A percentile compares a stretch with the other conserved stretches of the same genome.
Conservation (phyloP, 129 eudicot species). For the Kitagawia praeruptora region DNA sequence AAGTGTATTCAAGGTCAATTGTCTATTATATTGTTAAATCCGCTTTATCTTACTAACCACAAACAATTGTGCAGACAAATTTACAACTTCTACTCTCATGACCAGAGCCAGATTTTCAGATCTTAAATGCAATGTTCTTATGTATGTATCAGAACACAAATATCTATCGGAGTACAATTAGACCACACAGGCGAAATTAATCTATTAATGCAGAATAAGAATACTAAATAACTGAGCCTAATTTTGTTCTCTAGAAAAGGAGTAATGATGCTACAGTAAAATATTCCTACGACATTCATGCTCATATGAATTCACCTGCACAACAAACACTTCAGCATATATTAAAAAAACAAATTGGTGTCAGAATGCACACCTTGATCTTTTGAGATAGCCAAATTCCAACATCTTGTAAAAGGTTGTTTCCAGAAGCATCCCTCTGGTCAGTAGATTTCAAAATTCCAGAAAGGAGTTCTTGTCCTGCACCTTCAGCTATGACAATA, state of each 20-base stretch:
- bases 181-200: too few species aligned
- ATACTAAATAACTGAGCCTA: too few species aligned
- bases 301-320: neutral
- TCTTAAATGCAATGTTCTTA: too few species aligned
- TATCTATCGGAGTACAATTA: too few species aligned
- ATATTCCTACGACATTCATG: neutral
- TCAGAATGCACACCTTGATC: slow-evolving; percentile 47
- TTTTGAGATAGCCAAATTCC: slow-evolving; percentile 85
- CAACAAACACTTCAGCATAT: neutral
- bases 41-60: neutral
- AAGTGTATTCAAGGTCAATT: neutral
- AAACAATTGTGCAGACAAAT: too few species aligned
- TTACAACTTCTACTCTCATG: too few species aligned
- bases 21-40: neutral
- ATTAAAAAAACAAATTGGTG: neutral
- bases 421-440: slow-evolving; percentile 68
- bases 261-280: neutral
- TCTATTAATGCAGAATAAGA: too few species aligned
- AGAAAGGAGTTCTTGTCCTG: slow-evolving; percentile 70
- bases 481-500: slow-evolving; percentile 97
- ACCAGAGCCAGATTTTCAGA: too few species aligned
- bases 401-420: slow-evolving; percentile 64
- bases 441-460: slow-evolving; percentile 30
- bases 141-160: too few species aligned
- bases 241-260: neutral